Conservation (phyloP, 108 stramenopile genomes). For the Chaetoceros tenuissimus region DNA sequence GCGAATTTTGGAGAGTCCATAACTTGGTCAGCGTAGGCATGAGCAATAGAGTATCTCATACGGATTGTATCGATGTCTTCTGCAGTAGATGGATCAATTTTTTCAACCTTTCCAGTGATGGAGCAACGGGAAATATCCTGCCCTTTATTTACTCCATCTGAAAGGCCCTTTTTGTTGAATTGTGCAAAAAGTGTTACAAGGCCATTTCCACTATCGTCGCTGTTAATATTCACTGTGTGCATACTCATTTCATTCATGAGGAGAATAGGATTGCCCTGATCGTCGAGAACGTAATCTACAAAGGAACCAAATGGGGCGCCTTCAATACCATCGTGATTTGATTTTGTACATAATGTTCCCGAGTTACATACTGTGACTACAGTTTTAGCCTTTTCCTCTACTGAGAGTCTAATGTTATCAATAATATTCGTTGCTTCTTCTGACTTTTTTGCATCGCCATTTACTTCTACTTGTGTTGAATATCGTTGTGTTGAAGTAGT, state of each 20-base stretch:
- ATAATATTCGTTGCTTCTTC: constrained; percentile 12
- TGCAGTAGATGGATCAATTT: constrained; percentile 47
- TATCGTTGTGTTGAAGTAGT: constrained; percentile 1
- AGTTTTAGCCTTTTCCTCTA: constrained; percentile 81
- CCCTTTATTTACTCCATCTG: constrained; percentile 13
- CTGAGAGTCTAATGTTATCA: constrained; percentile 64
- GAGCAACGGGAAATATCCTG: constrained; percentile 92
- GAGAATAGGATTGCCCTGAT: constrained; percentile 85
- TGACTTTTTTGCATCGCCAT: constrained; percentile 18
- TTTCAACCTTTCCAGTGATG: constrained; percentile 74
- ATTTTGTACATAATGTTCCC: constrained; percentile 79
- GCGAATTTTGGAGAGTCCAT: constrained; percentile 90
- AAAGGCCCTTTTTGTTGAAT: constrained; percentile 29
- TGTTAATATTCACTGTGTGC: constrained; percentile 88
- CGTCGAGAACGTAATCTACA: constrained; percentile 96
- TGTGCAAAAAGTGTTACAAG: constrained; percentile 80
- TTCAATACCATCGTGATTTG: constrained; percentile 65
- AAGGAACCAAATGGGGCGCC: constrained; percentile 92
- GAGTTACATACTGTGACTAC: constrained; percentile 77
- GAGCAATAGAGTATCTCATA: constrained; percentile 85
- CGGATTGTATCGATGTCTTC: constrained; percentile 80
- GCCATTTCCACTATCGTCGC: constrained; percentile 12
- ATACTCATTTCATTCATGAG: constrained; percentile 91
- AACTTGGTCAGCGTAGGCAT: constrained; percentile 93
- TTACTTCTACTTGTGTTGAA: constrained; percentile 21